These are phyloP conservation scores for Limonomyces culmigenus DNA, from an alignment of 1,284 basidiomycete genomes.

Conservation along the genomic window DNA sequence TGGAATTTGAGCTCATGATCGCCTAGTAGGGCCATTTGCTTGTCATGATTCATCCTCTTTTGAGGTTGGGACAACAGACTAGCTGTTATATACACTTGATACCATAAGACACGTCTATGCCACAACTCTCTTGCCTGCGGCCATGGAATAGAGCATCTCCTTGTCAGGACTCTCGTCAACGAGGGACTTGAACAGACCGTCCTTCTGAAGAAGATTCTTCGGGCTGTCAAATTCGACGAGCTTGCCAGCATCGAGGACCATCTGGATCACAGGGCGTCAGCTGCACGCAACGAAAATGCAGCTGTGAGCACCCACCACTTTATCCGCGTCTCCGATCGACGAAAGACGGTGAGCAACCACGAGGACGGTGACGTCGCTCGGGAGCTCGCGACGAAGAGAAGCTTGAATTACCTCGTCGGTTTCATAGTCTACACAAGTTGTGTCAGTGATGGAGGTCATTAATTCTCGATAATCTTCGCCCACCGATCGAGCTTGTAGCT, in stretches of 20 bases:
- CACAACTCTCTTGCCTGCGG: too few relatives aligned
- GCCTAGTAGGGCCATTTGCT: too few relatives aligned
- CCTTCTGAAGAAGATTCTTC: slow-evolving; percentile 32
- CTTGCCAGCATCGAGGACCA: neutral
- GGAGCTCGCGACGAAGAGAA: slow-evolving; percentile 34
- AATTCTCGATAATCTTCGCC: too few relatives aligned
- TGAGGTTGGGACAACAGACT: too few relatives aligned
- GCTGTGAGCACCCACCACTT: slow-evolving; percentile 10
- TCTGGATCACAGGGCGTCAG: slow-evolving; percentile 4
- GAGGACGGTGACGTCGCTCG: slow-evolving; percentile 37
- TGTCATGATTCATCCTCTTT: too few relatives aligned
- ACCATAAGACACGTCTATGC: too few relatives aligned
- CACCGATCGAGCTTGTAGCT: slow-evolving; percentile 7
- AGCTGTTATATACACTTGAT: too few relatives aligned
- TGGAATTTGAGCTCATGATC: too few relatives aligned
- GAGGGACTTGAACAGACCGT: slow-evolving; percentile 17
- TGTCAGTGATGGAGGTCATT: too few relatives aligned
- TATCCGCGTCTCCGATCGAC: slow-evolving; percentile 48
- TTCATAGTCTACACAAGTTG: slow-evolving; percentile 31
- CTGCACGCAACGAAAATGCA: neutral
- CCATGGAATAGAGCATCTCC: slow-evolving; percentile 28
- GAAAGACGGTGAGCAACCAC: slow-evolving; percentile 56
- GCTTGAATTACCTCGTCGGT: slow-evolving; percentile 42
- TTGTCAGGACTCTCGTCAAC: slow-evolving; percentile 31
- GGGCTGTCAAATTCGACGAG: slow-evolving; percentile 40